Evolutionary conservation across 176 grass and related monocot species (phyloP).

Genomic region (Puccinellia tenuiflora): DNA sequence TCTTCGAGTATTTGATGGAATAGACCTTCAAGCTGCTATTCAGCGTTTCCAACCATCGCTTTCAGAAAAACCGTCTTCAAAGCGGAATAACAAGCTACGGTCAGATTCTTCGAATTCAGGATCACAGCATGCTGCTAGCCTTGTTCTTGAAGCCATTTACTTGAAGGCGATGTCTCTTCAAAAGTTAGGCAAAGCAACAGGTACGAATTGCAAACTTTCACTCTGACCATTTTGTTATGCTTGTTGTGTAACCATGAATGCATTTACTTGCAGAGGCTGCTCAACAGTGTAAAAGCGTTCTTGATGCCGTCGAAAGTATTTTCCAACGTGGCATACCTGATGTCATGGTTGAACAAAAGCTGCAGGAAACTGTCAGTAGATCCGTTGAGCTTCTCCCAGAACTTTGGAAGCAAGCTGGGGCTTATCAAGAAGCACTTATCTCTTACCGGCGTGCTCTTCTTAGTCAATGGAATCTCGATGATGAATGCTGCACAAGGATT

Average conservation of each 20-base stretch:
- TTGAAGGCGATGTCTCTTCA: slow-evolving; percentile 95
- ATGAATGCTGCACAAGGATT: slow-evolving; percentile 80
- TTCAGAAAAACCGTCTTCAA: slow-evolving; percentile 56
- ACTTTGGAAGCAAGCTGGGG: slow-evolving; percentile 87
- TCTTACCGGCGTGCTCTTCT: slow-evolving; percentile 90
- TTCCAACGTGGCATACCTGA: slow-evolving; percentile 88
- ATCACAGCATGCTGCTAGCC: slow-evolving; percentile 90
- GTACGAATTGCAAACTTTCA: slow-evolving; percentile 40
- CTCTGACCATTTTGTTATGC: neutral
- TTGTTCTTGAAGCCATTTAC: slow-evolving; percentile 97
- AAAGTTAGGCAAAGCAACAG: slow-evolving; percentile 73
- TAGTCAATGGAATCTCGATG: slow-evolving; percentile 93
- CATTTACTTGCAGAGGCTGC: slow-evolving; percentile 74
- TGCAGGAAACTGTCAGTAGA: slow-evolving; percentile 91
- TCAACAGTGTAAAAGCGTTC: slow-evolving; percentile 75
- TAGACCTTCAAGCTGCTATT: slow-evolving; percentile 84
- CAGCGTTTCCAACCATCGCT: slow-evolving; percentile 79
- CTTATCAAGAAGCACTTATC: slow-evolving; percentile 62
- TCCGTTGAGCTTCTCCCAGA: slow-evolving; percentile 94
- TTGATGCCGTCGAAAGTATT: slow-evolving; percentile 90
- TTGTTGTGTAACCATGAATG: slow-evolving; percentile 5
- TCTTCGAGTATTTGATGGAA: slow-evolving; percentile 83
- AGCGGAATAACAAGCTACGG: slow-evolving; percentile 40
- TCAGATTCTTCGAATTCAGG: slow-evolving; percentile 55
- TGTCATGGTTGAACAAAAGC: slow-evolving; percentile 77